Base-by-base conservation (phyloP, 179 eudicot genomes). In the Actinidia polygama region DNA sequence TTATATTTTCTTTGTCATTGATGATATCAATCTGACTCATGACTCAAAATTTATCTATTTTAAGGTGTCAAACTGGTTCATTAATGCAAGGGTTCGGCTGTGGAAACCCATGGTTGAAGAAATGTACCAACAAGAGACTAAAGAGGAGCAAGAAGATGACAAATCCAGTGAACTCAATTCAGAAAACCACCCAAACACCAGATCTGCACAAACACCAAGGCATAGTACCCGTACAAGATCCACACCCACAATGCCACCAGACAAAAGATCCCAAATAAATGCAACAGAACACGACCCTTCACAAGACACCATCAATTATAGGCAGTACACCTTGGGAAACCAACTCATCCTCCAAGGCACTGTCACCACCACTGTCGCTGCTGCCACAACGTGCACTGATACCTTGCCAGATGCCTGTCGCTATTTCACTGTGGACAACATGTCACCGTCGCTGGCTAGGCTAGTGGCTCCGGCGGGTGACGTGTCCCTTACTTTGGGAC, bases 401-500 rank as follows among this genome's bases (percentile, higher is more conserved):
- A 7, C 26, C 16, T 64, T 73, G 40, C 79, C 80, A 54, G 14
- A 9, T 73, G 19, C 11, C 2, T 40, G 23, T 73, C 59, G 14
- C 40, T 50, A 44, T 66, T 66, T 66, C 30, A 66, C 14, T 7
- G 16, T 44, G 6, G 14, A 4, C 26, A 53, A 46, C 67, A 26
- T 71, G 26, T 81, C 53, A 44, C 53, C 86, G 23, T 79, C 79
- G 1, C 75, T 67, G 30, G 75, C 55, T 8, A 80, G 80, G 83
- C 44, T 80, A 15, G 86, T 76, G 82, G 61, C 80, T 19, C n/a
- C 46, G 30, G 69, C 77, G 7, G 88, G 86, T 7, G 88, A 81
- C 57, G 88, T 86, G 71, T 83, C 88, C 10, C 84, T 86, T 6
- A 80, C 88, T 6, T 66, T 86, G 47, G 86, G 88, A 40, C 88